Percentiles rank a stretch among this genome's conserved stretches.
These are phyloP conservation scores for Neopestalotiopsis sp. DNA, from an alignment of 2,329 filamentous ascomycete genomes.

Conservation along the genomic window DNA sequence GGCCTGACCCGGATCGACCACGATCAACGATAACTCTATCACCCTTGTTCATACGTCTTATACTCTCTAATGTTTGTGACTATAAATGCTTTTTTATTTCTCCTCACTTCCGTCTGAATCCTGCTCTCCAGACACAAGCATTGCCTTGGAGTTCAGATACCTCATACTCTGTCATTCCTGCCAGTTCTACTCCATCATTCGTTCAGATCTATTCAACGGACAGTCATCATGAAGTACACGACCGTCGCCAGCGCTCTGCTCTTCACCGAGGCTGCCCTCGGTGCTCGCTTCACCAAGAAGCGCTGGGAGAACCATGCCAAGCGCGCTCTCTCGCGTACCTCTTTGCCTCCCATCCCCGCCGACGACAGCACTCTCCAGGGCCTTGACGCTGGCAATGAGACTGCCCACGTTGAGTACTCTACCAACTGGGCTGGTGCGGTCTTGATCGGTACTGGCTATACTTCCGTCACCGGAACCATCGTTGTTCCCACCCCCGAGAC, in stretches of 20 bases:
- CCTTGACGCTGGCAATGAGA: slow-evolving; percentile 11
- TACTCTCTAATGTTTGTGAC: neutral
- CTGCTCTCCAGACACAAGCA: neutral
- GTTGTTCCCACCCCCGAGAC: slow-evolving; percentile 54
- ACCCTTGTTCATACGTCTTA: neutral
- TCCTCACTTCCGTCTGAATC: neutral
- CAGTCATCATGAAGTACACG: slow-evolving; percentile 53
- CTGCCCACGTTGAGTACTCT: slow-evolving; percentile 51
- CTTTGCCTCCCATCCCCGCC: slow-evolving; percentile 2
- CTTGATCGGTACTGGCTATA: slow-evolving; percentile 56
- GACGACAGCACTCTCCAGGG: neutral
- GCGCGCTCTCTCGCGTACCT: slow-evolving; percentile 31
- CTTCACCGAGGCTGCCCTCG: slow-evolving; percentile 47
- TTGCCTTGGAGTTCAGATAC: neutral
- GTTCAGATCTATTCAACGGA: neutral
- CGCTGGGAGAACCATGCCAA: slow-evolving; percentile 42
- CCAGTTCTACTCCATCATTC: neutral
- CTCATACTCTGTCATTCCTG: neutral
- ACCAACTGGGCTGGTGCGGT: slow-evolving; percentile 67
- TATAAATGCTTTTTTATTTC: neutral
- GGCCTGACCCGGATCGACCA: slow-evolving; percentile 2
- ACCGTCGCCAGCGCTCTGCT: slow-evolving; percentile 42
- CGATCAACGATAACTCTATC: neutral
- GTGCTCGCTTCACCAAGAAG: slow-evolving; percentile 50
- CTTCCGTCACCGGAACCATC: slow-evolving; percentile 58